phyloP scores from a whole-genome alignment of 306 rosid genomes.

The Pterocarpus macrocarpus region DNA sequence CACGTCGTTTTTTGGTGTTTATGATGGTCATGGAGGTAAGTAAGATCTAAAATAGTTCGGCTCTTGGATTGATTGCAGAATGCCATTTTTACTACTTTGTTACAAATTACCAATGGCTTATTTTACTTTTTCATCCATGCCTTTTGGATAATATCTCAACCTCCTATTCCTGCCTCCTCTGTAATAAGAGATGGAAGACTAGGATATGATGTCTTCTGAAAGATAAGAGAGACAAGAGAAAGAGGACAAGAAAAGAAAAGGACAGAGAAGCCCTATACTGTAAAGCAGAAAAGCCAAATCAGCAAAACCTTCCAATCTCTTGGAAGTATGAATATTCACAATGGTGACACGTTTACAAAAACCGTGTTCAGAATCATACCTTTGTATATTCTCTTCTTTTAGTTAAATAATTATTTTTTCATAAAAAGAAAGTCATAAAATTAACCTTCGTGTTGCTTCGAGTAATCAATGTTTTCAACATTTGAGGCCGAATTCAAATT shows the following conservation, averaged over 20 bases:
- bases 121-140: background rate
- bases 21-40: conserved; percentile 99
- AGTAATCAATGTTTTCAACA: no score
- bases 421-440: no score
- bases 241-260: background rate
- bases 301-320: no score
- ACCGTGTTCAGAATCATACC: no score
- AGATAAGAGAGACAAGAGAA: background rate
- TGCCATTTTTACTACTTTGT: conserved; percentile 28
- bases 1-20: conserved; percentile 97
- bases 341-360: no score
- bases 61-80: conserved; percentile 33
- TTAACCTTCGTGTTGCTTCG: no score
- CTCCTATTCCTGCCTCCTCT: conserved; percentile 13
- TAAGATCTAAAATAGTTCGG: conserved; percentile 55
- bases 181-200: conserved; percentile 2
- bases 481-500: background rate
- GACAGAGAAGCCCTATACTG: background rate
- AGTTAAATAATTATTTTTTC: no score
- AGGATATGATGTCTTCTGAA: background rate
- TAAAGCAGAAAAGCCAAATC: conserved; percentile 21
- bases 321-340: no score
- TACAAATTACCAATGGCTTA: background rate
- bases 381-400: no score
- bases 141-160: background rate